These are phyloP conservation scores for Cupressus sempervirens DNA, from an alignment of 75 land plant species.

Conservation along the genomic window DNA sequence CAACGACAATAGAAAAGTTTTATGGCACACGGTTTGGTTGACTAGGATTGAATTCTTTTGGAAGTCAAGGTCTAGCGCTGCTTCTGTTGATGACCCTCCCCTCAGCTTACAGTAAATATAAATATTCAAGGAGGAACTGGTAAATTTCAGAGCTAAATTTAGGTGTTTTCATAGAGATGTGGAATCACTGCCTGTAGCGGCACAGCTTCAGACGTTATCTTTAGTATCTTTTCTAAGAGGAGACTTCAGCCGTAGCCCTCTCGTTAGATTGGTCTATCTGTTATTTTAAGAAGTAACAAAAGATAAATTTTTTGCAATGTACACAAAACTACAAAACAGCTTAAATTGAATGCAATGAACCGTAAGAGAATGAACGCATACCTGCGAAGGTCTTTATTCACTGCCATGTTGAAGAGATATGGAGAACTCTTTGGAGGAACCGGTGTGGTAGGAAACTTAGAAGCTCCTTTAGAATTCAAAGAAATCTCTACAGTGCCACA, in stretches of 20 bases:
- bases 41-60: neutral
- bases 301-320: no score
- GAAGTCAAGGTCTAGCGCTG: no score
- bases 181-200: no score
- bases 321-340: neutral
- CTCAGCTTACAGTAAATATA: no score
- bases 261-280: no score
- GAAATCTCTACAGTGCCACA: slow-evolving; percentile 86
- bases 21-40: neutral
- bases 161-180: no score
- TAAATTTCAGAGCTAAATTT: no score
- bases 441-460: slow-evolving; percentile 59
- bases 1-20: neutral
- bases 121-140: no score
- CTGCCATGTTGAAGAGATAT: slow-evolving; percentile 86
- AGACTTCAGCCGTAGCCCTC: neutral
- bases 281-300: no score
- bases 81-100: no score
- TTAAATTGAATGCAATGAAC: neutral
- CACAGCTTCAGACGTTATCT: no score
- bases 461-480: slow-evolving; percentile 59
- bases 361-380: slow-evolving; percentile 1
- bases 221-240: neutral
- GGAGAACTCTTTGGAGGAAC: slow-evolving; percentile 62
- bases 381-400: slow-evolving; percentile 54